phyloP scores from a whole-genome alignment of 306 rosid species.

The Crataegus laevigata region DNA sequence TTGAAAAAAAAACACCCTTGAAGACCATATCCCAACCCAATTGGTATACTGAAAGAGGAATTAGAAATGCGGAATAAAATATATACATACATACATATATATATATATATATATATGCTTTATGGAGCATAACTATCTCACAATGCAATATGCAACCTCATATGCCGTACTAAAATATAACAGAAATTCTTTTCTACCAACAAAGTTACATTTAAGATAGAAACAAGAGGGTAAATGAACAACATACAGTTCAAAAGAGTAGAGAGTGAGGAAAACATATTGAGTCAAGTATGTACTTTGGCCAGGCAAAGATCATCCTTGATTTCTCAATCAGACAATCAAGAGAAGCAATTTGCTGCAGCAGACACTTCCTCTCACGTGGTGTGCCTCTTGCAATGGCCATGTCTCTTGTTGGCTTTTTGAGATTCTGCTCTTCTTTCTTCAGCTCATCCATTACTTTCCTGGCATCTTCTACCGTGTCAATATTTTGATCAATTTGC shows the following conservation, averaged over 20 bases:
- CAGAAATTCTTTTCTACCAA: not conserved
- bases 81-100: not conserved
- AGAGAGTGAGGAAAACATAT: constrained; percentile 1
- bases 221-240: not conserved
- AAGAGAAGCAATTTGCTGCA: constrained; percentile 43
- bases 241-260: not conserved
- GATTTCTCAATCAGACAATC: constrained; percentile 63
- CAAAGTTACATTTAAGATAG: not conserved
- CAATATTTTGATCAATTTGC: constrained; percentile 61
- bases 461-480: constrained; percentile 35
- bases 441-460: constrained; percentile 51
- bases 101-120: not conserved
- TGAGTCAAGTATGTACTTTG: constrained; percentile 31
- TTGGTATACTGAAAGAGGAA: not conserved
- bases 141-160: not conserved
- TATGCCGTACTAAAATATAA: not conserved
- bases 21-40: not conserved
- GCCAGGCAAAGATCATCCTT: constrained; percentile 51
- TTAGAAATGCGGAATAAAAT: not conserved
- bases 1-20: not conserved
- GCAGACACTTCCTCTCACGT: constrained; percentile 51
- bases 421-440: constrained; percentile 66
- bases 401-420: constrained; percentile 59
- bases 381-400: constrained; percentile 52
- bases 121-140: not conserved